These are phyloP conservation scores for Silybum marianum DNA, from an alignment of 129 eudicot species.

Conservation along the genomic window DNA sequence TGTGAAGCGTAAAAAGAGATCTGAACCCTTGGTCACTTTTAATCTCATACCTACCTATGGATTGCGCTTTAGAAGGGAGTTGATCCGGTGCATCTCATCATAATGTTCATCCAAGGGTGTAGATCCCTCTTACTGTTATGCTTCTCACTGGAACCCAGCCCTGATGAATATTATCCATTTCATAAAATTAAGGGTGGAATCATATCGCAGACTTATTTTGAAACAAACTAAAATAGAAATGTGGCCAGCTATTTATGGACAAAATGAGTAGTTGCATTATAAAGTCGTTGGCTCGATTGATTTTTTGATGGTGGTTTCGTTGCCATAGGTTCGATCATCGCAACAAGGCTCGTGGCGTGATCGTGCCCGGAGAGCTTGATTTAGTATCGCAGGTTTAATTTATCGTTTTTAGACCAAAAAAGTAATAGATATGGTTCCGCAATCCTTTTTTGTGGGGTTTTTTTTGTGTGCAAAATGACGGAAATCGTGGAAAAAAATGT, in stretches of 20 bases:
- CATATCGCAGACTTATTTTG: neutral
- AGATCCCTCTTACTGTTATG: too few relatives aligned
- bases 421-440: neutral
- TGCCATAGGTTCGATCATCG: constrained; percentile 61
- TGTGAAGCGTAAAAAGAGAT: too few relatives aligned
- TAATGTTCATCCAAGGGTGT: too few relatives aligned
- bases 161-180: neutral
- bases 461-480: neutral
- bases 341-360: constrained; percentile 99
- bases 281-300: neutral
- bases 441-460: neutral
- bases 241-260: neutral
- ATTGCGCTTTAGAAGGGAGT: too few relatives aligned
- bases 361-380: constrained; percentile 58
- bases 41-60: too few relatives aligned
- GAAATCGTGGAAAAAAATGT: neutral
- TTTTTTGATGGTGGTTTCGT: neutral
- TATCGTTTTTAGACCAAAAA: neutral
- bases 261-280: neutral
- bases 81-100: too few relatives aligned
- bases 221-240: too few relatives aligned
- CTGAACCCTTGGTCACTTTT: too few relatives aligned
- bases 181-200: neutral
- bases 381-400: neutral
- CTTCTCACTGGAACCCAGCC: too few relatives aligned